Percentiles rank a stretch among this genome's conserved stretches.
Evolutionary conservation across 129 eudicot genomes (phyloP).

Genomic region (Apium graveolens): DNA sequence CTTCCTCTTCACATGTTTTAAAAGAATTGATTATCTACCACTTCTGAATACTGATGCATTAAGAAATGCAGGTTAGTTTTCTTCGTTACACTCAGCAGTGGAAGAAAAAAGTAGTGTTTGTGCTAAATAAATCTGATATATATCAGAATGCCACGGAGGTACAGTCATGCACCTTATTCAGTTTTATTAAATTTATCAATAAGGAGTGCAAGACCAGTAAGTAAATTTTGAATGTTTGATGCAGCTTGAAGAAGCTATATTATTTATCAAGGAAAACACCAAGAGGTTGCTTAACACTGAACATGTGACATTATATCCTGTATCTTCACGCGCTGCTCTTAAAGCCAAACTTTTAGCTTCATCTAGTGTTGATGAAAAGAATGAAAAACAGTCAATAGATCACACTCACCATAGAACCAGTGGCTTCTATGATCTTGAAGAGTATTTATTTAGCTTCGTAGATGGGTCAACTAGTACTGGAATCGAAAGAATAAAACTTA

Average conservation of each 20-base stretch:
- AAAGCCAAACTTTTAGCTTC: constrained; percentile 51
- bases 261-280: constrained; percentile 71
- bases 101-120: constrained; percentile 91
- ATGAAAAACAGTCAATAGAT: constrained; percentile 17
- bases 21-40: constrained; percentile 16
- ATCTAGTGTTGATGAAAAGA: constrained; percentile 15
- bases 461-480: constrained; percentile 80
- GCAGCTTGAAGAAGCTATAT: constrained; percentile 89
- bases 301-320: constrained; percentile 57
- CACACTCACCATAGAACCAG: constrained; percentile 35
- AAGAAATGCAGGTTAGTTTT: constrained; percentile 62
- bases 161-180: constrained; percentile 7
- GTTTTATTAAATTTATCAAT: constrained; percentile 7
- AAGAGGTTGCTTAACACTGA: constrained; percentile 62
- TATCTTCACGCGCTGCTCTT: constrained; percentile 87
- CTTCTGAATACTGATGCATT: constrained; percentile 19
- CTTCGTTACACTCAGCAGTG: constrained; percentile 92
- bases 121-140: constrained; percentile 85
- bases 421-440: constrained; percentile 62
- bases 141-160: constrained; percentile 65
- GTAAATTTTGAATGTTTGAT: constrained; percentile 9
- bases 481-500: constrained; percentile 75
- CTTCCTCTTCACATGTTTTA: background rate
- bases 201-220: background rate
- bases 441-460: constrained; percentile 70